Conservation (phyloP, 192 early-diverging fungal species). For the Obelidium mucronatum region DNA sequence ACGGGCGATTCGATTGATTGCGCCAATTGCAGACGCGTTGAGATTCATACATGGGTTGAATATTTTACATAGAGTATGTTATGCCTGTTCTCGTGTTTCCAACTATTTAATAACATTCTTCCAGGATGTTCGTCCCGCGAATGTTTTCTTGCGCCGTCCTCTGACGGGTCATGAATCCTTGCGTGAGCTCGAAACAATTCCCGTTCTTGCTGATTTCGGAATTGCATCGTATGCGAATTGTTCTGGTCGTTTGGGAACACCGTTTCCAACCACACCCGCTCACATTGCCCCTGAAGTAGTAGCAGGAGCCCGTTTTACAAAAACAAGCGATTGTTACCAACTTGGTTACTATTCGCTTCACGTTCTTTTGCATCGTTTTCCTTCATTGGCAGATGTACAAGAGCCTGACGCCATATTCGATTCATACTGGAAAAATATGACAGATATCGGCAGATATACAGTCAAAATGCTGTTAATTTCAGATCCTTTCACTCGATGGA, state of each 20-base stretch:
- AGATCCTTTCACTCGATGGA: constrained; percentile 6
- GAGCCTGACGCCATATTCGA: not conserved
- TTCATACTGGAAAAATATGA: not conserved
- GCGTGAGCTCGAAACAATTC: constrained; percentile 22
- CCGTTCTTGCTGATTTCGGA: constrained; percentile 37
- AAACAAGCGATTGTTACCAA: constrained; percentile 21
- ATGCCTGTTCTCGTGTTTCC: not conserved
- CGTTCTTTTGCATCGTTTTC: not conserved
- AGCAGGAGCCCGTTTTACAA: constrained; percentile 24
- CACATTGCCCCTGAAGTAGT: constrained; percentile 38
- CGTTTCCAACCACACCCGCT: constrained; percentile 16
- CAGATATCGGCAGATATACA: not conserved
- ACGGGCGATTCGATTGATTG: not conserved
- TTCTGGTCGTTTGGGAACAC: constrained; percentile 18
- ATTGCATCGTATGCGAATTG: constrained; percentile 21
- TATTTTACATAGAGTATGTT: constrained; percentile 21
- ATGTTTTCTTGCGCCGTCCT: constrained; percentile 29
- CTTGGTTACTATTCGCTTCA: constrained; percentile 28
- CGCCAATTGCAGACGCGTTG: constrained; percentile 32
- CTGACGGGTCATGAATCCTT: constrained; percentile 21
- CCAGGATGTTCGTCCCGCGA: constrained; percentile 28
- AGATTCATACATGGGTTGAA: constrained; percentile 16
- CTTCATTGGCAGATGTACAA: not conserved
- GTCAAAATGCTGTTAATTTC: not conserved
- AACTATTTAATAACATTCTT: not conserved